Percentiles rank a stretch among this genome's conserved stretches.
Conservation (phyloP, 2,329 filamentous ascomycete genomes). For the Penicillium fuscoglaucum region DNA sequence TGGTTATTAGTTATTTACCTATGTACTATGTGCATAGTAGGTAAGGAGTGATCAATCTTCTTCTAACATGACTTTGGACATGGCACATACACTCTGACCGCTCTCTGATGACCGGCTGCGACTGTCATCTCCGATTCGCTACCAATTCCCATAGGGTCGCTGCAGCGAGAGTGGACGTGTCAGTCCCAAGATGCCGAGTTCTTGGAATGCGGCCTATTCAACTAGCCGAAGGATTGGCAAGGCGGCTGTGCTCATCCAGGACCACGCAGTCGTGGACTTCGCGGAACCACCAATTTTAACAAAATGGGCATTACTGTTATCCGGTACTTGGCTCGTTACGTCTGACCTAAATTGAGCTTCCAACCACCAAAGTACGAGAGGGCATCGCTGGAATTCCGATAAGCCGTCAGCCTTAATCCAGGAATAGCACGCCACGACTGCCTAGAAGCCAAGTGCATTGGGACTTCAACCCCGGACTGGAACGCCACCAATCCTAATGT, state of each 20-base stretch:
- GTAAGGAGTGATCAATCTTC: neutral
- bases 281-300: slow-evolving; percentile 2
- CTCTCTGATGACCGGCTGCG: neutral
- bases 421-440: slow-evolving; percentile 8
- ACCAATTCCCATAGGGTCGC: neutral
- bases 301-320: neutral
- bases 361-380: slow-evolving; percentile 7
- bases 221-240: slow-evolving; percentile 15
- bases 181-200: slow-evolving; percentile 16
- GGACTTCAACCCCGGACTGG: slow-evolving; percentile 9
- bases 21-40: neutral
- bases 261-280: slow-evolving; percentile 16
- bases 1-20: no score
- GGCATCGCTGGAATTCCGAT: neutral
- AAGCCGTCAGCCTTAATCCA: slow-evolving; percentile 1
- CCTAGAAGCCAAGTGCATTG: slow-evolving; percentile 2
- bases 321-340: neutral
- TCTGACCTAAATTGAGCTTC: neutral
- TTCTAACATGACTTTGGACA: neutral
- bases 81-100: neutral
- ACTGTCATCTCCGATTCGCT: neutral
- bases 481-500: slow-evolving; percentile 16
- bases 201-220: slow-evolving; percentile 16
- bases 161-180: neutral
- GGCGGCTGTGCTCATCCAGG: slow-evolving; percentile 7